Evolutionary conservation across 2,329 filamentous ascomycete species (phyloP), one percentile per base, ranked within the genome.

Genomic region (Drechslera avenae): DNA sequence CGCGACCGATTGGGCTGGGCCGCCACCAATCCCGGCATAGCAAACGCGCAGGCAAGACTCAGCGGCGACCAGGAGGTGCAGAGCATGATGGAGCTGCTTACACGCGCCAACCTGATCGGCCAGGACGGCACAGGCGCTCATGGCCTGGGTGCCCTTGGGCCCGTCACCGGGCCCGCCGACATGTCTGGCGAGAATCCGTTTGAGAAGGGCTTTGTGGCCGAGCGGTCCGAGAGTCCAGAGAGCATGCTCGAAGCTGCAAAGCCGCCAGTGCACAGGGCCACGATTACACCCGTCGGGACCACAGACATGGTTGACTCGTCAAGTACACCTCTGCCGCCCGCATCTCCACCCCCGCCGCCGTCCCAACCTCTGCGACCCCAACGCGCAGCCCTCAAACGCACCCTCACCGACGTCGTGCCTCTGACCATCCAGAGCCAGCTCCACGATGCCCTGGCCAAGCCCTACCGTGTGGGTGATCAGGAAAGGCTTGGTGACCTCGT

Each of bases 1-100:
- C 89, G 90, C 68, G 91, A 97, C 70, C 89, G 90, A 58, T 83
- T 95, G 75, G 89, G 89, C 57, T 93, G 91, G 87, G 84, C 88
- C 26, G 82, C 86, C 26, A 85, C 84, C 44, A 89, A 88, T 68
- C 85, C 89, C 12, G 90, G 85, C 9, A 85, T 96, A 60, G 87
- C 87, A 36, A 91, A 86, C 68, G 91, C 91, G 13, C 91, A 96
- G 73, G 90, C 92, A 45, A 86, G 89, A 66, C 81, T 89, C 44
- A 86, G 83, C 56, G 92, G 91, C 17, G 92, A 97, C 73, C 78
- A 90, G 43, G 93, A 97, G 63, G 83, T 91, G 39, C 91, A 97
- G 73, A 88, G 87, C 66, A 91, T 96, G 88, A 84, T 97, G 74
- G 92, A 97, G 67, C 79, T 97, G 50, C 78, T 97, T 54, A 87